A percentile compares a stretch with the other conserved stretches of the same genome.
Conservation (phyloP, 768 basidiomycete genomes). For the Lactarius sanguifluus region DNA sequence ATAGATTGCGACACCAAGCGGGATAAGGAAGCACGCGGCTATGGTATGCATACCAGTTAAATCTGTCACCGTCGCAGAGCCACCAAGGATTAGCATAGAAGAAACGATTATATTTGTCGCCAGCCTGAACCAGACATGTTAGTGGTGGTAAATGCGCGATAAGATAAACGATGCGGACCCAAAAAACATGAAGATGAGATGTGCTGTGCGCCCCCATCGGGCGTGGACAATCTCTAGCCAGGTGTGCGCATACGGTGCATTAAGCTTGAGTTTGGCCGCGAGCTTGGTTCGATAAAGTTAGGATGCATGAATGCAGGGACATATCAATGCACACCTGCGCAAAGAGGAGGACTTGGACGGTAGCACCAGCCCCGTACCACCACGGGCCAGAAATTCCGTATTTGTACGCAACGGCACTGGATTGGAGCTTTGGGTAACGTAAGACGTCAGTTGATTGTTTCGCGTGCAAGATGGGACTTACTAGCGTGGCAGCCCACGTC, state of each 20-base stretch:
- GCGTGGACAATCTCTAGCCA: slow-evolving; percentile 84
- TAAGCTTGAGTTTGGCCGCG: slow-evolving; percentile 88
- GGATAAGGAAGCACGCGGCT: slow-evolving; percentile 90
- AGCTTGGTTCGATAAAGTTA: slow-evolving; percentile 44
- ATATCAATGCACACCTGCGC: slow-evolving; percentile 52
- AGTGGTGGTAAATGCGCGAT: background rate
- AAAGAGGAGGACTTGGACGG: slow-evolving; percentile 87
- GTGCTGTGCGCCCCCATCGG: slow-evolving; percentile 79
- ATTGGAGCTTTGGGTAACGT: slow-evolving; percentile 56
- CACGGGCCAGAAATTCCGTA: slow-evolving; percentile 85
- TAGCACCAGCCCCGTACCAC: slow-evolving; percentile 93
- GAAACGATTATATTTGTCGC: slow-evolving; percentile 93
- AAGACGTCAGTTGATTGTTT: background rate
- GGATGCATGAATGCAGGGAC: background rate
- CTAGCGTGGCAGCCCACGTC: slow-evolving; percentile 86
- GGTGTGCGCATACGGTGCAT: slow-evolving; percentile 85
- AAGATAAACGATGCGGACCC: slow-evolving; percentile 44
- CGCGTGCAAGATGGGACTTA: slow-evolving; percentile 31
- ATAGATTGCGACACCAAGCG: slow-evolving; percentile 84
- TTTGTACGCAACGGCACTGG: slow-evolving; percentile 81
- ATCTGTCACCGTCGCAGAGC: slow-evolving; percentile 83
- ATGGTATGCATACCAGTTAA: slow-evolving; percentile 89
- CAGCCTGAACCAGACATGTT: slow-evolving; percentile 45
- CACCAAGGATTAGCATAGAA: slow-evolving; percentile 77
- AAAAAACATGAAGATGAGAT: slow-evolving; percentile 87